Evolutionary conservation across 208 protist genomes (phyloP).

Genomic region (Leishmania martiniquensis): DNA sequence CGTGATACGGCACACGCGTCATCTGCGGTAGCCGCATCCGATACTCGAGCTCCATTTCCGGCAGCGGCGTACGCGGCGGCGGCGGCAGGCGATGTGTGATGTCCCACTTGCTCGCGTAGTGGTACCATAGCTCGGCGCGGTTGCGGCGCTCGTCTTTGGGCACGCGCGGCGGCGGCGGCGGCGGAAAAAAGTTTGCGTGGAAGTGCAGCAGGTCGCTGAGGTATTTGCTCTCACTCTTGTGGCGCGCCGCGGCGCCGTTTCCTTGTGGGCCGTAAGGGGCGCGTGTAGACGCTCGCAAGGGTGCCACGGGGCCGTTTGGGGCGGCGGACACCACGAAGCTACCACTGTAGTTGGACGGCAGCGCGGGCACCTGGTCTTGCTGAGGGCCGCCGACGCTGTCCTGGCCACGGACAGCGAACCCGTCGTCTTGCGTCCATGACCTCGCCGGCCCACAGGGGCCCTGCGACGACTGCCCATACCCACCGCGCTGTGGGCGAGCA

Average conservation of each 20-base stretch:
- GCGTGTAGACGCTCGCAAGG: not conserved
- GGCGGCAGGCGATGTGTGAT: conserved; percentile 80
- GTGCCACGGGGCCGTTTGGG: not conserved
- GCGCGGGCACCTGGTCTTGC: not conserved
- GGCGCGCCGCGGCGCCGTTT: not conserved
- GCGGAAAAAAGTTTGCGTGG: conserved; percentile 82
- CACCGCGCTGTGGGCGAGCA: not conserved
- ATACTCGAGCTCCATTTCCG: conserved; percentile 75
- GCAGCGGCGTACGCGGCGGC: conserved; percentile 74
- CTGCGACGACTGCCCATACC: conserved; percentile 10
- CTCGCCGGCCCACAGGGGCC: conserved; percentile 2
- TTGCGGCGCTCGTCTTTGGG: conserved; percentile 43
- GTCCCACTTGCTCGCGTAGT: conserved; percentile 85
- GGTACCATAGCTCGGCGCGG: conserved; percentile 75
- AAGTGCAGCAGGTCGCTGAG: conserved; percentile 81
- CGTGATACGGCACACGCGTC: conserved; percentile 75
- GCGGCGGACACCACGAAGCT: conserved; percentile 21
- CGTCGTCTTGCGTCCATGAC: not conserved
- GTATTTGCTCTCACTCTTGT: conserved; percentile 67
- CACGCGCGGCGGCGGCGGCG: conserved; percentile 69
- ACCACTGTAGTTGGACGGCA: not conserved
- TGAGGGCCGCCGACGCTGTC: not conserved
- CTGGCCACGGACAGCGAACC: conserved; percentile 5
- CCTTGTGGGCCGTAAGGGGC: not conserved
- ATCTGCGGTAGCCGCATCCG: conserved; percentile 40